A percentile compares a stretch with the other conserved stretches of the same genome.
Conservation (phyloP, 2,329 filamentous ascomycete species). For the Calonectria pteridis region DNA sequence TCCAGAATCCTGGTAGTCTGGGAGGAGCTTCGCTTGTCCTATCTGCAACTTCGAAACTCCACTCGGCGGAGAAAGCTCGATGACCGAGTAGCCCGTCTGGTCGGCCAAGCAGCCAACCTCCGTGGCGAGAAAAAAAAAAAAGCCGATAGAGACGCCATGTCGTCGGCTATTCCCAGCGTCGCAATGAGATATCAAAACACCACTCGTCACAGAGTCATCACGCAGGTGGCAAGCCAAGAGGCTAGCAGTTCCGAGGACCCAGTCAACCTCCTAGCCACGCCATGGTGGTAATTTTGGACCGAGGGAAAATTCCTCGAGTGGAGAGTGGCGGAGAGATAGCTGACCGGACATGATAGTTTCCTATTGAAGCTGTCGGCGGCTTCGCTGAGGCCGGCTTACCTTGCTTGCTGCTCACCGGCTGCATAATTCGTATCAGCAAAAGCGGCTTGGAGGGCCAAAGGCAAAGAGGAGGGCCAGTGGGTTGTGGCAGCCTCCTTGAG, state of each 20-base stretch:
- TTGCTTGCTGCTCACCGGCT: constrained; percentile 9
- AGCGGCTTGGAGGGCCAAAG: not conserved
- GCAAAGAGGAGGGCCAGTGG: constrained; percentile 2
- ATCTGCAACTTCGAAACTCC: constrained; percentile 6
- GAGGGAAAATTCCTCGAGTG: not conserved
- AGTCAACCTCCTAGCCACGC: constrained; percentile 1
- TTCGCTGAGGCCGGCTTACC: not conserved
- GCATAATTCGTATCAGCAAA: constrained; percentile 20
- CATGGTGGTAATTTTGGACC: constrained; percentile 14
- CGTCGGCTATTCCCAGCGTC: constrained; percentile 5
- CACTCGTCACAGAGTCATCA: not conserved
- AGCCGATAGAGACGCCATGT: constrained; percentile 4
- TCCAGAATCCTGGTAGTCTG: not conserved
- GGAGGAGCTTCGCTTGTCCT: not conserved
- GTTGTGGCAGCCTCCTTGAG: not conserved
- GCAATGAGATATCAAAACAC: constrained; percentile 11
- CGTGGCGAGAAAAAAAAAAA: constrained; percentile 1
- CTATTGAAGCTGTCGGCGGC: not conserved
- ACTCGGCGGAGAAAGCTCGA: constrained; percentile 7
- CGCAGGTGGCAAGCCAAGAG: constrained; percentile 3
- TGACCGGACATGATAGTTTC: not conserved
- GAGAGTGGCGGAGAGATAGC: not conserved
- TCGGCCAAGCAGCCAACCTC: not conserved
- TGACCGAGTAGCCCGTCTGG: not conserved
- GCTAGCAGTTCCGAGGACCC: not conserved